Evolutionary conservation across 306 rosid genomes (phyloP), one percentile per base, ranked within the genome.

Genomic region (Vigna unguiculata): DNA sequence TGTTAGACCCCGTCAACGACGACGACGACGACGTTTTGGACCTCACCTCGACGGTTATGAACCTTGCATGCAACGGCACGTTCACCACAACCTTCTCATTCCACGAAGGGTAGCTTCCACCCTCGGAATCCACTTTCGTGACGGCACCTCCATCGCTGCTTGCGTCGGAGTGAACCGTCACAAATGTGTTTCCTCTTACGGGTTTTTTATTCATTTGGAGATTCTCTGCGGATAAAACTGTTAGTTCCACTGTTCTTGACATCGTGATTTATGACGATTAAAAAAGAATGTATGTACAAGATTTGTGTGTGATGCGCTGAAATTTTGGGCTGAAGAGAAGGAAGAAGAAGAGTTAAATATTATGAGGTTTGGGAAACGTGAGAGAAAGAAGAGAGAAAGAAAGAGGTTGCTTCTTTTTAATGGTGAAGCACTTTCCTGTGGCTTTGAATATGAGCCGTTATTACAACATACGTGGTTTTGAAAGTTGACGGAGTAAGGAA

Each of bases 81-180:
- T 87, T 82, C 8, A 89, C 12, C 38, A 78, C 73, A 4, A 90
- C 28, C 67, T 86, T 90, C 65, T 90, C 81, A 14, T 86, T 87
- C 96, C 94, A 93, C 6, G 63, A 59, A 1, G 91, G 93, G 66
- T 74, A 85, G 36, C 85, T 80, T 12, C 91, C 90, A 11, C 89
- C 89, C 25, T 79, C 83, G 1, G 76, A 21, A 25, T 85, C 89
- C 58, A 74, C 77, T 16, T 60, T 80, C 0, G 92, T 85, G 5
- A 52, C 72, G 0, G 57, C 70, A 0, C 53, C 30, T 9, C 9
- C 14, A 4, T 72, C 71, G 17, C 5, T 43, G 64, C 78, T 54
- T 2, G 47, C 22, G 9, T 86, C 88, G 25, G 83, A 14, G 34
- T 75, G 78, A 45, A 90, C 87, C 14, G 80, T 51, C 9, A 84